These are phyloP conservation scores for Psilocybe cubensis DNA, from an alignment of 768 basidiomycete species.

Conservation along the genomic window DNA sequence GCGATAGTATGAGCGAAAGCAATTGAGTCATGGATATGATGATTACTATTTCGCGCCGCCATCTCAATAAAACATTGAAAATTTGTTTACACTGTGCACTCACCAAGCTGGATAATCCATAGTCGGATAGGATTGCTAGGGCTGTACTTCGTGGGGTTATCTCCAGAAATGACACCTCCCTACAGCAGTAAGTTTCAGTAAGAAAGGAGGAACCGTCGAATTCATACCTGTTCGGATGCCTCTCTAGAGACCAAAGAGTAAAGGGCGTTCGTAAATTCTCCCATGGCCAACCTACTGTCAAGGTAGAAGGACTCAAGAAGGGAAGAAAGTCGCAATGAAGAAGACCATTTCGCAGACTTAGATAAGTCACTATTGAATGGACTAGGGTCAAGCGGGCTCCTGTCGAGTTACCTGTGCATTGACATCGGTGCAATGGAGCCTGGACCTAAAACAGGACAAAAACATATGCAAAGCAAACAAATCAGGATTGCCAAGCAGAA, in stretches of 20 bases:
- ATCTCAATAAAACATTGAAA: not conserved
- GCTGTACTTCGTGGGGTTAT: slow-evolving; percentile 69
- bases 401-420: not conserved
- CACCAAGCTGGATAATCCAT: slow-evolving; percentile 80
- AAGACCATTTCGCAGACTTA: slow-evolving; percentile 6
- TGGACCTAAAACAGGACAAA: slow-evolving; percentile 3
- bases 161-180: slow-evolving; percentile 82
- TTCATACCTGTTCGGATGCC: slow-evolving; percentile 52
- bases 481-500: not conserved
- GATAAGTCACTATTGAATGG: slow-evolving; percentile 6
- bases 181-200: not conserved
- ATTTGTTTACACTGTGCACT: slow-evolving; percentile 19
- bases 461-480: slow-evolving; percentile 6
- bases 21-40: slow-evolving; percentile 82
- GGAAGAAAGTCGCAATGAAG: not conserved
- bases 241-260: slow-evolving; percentile 43
- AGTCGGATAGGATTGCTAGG: slow-evolving; percentile 67
- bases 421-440: not conserved
- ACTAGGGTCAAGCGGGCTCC: slow-evolving; percentile 1
- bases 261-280: slow-evolving; percentile 45
- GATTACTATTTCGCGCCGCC: slow-evolving; percentile 50
- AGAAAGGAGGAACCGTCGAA: not conserved
- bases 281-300: slow-evolving; percentile 39
- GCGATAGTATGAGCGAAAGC: slow-evolving; percentile 63
- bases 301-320: slow-evolving; percentile 12